Conservation (phyloP, 202 grass and related monocot genomes). For the Eragrostis tef region DNA sequence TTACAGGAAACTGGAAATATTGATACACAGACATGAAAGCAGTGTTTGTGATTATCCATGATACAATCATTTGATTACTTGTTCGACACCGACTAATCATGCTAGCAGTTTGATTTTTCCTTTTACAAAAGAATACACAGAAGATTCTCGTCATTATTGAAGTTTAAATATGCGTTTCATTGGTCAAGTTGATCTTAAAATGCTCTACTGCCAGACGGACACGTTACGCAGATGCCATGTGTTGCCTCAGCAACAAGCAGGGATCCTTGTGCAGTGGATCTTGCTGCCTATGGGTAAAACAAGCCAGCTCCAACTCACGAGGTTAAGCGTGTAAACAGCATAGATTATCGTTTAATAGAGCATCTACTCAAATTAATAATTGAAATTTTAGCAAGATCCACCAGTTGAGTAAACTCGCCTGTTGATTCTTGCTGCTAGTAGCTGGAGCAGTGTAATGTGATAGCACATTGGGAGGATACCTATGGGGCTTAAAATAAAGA, state of each 20-base stretch:
- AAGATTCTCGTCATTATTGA: constrained; percentile 11
- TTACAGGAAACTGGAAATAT: constrained; percentile 11
- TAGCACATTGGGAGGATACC: constrained; percentile 23
- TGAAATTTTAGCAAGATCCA: constrained; percentile 31
- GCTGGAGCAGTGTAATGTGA: constrained; percentile 29
- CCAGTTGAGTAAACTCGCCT: constrained; percentile 3
- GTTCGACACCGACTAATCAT: not conserved
- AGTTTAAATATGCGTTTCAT: not conserved
- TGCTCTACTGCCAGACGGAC: constrained; percentile 10
- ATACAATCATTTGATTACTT: not conserved
- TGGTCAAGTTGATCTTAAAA: constrained; percentile 15
- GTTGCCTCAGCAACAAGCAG: constrained; percentile 37
- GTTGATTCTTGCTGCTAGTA: constrained; percentile 44
- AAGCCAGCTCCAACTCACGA: constrained; percentile 44
- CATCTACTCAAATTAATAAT: constrained; percentile 16
- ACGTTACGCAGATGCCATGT: constrained; percentile 44
- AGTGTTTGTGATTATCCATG: not conserved
- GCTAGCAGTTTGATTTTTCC: not conserved
- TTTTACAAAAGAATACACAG: not conserved
- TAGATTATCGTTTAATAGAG: not conserved
- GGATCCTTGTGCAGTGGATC: constrained; percentile 42
- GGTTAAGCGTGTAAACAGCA: constrained; percentile 20
- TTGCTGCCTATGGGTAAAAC: constrained; percentile 20
- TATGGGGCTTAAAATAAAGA: constrained; percentile 22
- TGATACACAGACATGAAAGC: constrained; percentile 13